A percentile compares a stretch with the other conserved stretches of the same genome.
Conservation (phyloP, 176 grass and related monocot species). For the Zoysia japonica region DNA sequence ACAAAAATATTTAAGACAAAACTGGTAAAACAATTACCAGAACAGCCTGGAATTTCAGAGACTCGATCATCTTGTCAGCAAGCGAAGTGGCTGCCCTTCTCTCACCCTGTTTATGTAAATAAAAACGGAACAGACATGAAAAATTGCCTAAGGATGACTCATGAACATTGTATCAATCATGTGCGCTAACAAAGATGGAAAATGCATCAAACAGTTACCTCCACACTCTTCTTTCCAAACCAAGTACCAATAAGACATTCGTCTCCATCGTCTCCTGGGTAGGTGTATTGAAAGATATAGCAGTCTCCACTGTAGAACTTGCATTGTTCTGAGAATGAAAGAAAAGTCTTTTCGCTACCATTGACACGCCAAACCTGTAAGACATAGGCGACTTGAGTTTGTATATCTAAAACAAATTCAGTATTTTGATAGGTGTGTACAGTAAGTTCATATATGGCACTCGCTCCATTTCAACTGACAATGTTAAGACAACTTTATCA, state of each 20-base stretch:
- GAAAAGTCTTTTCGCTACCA: constrained; percentile 73
- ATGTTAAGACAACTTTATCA: neutral
- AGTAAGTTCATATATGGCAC: neutral
- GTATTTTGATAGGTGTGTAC: neutral
- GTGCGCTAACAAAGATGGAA: constrained; percentile 2
- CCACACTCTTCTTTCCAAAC: constrained; percentile 85
- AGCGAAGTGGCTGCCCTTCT: constrained; percentile 72
- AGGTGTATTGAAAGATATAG: constrained; percentile 96
- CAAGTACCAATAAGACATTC: constrained; percentile 93
- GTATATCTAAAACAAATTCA: constrained; percentile 6
- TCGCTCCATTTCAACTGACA: neutral
- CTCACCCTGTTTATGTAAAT: constrained; percentile 65
- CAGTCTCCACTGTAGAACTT: constrained; percentile 99
- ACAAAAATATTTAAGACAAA: constrained; percentile 15
- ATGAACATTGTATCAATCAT: constrained; percentile 21
- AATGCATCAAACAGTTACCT: constrained; percentile 58
- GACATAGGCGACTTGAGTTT: constrained; percentile 29
- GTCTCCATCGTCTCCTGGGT: constrained; percentile 80
- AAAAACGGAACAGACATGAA: neutral
- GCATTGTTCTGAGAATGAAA: constrained; percentile 90
- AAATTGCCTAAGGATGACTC: neutral
- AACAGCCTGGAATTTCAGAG: constrained; percentile 91
- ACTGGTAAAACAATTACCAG: constrained; percentile 54
- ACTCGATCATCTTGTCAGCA: constrained; percentile 80
- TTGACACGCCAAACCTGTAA: constrained; percentile 89